Evolutionary conservation across 345 rosid genomes (phyloP), one percentile per base, ranked within the genome.

Genomic region (Zanthoxylum bungeanum): DNA sequence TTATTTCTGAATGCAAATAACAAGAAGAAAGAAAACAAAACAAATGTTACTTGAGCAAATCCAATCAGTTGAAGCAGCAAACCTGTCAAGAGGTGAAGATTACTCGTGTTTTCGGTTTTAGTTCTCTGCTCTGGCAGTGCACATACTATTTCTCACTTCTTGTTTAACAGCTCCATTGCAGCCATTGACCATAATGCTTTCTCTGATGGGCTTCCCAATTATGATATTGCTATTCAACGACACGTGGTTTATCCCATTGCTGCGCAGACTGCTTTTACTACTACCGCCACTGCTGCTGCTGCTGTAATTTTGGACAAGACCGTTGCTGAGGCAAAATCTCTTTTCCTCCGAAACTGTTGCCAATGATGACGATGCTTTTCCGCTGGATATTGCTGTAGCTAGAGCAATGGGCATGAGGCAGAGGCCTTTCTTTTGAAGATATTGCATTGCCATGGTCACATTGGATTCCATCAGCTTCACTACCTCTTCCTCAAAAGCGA

Each of bases 391-490:
- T 62, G 85, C 79, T 2, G 80, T 22, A 21, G 89, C 84, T 1
- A 83, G 83, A 50, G 87, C 79, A 14, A 85, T 77, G 3, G 91
- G 91, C 89, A 85, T 87, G 58, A 85, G 80, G 73, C 87, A 87
- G 21, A 87, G 81, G 25, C 89, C 91, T 71, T 83, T 85, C 40
- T 80, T 84, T 59, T 87, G 87, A 46, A 85, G 78, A 76, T 83
- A 79, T 62, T 85, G 88, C 89, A 85, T 83, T 51, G 87, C 91
- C 49, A 77, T 68, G n/a, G 79, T 84, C 82, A 85, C 70, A 22
- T 81, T 83, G 40, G 87, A 80, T 52, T 87, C 91, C 87, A 87
- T 81, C 44, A 87, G 64, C 81, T 78, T 87, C 21, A 82, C 87
- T 22, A 85, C 80, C 76, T 87, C 87, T 66, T 85, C 82, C 71